These are phyloP conservation scores for Ascochyta pisi DNA, from an alignment of 2,329 filamentous ascomycete genomes.

Conservation along the genomic window DNA sequence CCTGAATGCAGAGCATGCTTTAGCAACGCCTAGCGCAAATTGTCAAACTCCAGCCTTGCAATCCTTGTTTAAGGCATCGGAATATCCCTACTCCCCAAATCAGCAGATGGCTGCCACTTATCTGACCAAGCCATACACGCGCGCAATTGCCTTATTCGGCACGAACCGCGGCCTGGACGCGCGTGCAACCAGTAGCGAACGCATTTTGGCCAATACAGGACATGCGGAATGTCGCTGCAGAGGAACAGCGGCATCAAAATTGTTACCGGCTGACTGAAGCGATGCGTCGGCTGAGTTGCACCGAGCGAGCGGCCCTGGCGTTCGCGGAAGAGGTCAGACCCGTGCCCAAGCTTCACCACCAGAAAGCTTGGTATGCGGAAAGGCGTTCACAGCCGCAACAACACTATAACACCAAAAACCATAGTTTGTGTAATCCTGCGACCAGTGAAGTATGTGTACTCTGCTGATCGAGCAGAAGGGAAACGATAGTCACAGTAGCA, in stretches of 20 bases:
- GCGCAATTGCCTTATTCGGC: neutral
- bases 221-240: neutral
- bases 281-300: constrained; percentile 1
- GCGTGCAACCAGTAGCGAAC: neutral
- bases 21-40: neutral
- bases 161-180: neutral
- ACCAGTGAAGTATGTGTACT: neutral
- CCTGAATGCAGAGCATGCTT: neutral
- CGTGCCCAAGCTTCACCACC: constrained; percentile 11
- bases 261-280: neutral
- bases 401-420: neutral
- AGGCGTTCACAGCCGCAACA: constrained; percentile 1
- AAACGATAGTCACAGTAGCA: neutral
- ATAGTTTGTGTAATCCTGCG: neutral
- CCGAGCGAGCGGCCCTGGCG: neutral
- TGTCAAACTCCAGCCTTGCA: neutral
- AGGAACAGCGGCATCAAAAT: neutral
- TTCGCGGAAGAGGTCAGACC: constrained; percentile 9
- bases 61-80: neutral
- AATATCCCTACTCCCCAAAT: neutral
- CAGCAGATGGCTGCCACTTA: neutral
- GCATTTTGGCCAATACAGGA: neutral
- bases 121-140: neutral
- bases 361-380: constrained; percentile 9
- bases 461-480: constrained; percentile 4